phyloP scores from a whole-genome alignment of 352 stramenopile species.

The Phytophthora tentaculata region DNA sequence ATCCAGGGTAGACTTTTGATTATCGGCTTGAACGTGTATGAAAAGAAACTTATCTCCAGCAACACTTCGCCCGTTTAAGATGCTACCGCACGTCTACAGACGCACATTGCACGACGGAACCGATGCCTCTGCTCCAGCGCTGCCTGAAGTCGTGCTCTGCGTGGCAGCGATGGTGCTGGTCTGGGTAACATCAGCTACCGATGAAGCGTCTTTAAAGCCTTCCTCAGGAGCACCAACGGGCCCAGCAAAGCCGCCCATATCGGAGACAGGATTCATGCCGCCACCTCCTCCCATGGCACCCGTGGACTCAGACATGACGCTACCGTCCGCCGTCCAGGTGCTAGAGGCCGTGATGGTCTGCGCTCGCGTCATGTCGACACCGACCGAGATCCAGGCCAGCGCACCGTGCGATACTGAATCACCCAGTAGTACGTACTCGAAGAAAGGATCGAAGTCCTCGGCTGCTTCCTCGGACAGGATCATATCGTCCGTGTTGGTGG shows the following conservation, averaged over 20 bases:
- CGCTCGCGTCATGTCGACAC: constrained; percentile 34
- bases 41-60: too few relatives aligned
- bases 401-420: constrained; percentile 38
- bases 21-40: too few relatives aligned
- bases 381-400: constrained; percentile 48
- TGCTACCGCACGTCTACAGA: too few relatives aligned
- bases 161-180: too few relatives aligned
- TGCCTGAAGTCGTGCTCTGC: too few relatives aligned
- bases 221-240: constrained; percentile 12
- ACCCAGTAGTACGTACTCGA: constrained; percentile 45
- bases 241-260: constrained; percentile 14
- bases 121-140: too few relatives aligned
- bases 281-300: constrained; percentile 2
- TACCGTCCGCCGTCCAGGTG: constrained; percentile 20
- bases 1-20: too few relatives aligned
- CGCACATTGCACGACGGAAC: too few relatives aligned
- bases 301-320: constrained; percentile 28
- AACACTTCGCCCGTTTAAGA: too few relatives aligned
- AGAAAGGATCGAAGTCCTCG: constrained; percentile 41
- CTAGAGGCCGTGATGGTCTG: constrained; percentile 21
- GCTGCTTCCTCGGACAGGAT: constrained; percentile 37
- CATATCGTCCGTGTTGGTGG: constrained; percentile 33
- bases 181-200: too few relatives aligned
- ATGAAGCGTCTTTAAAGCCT: too few relatives aligned
- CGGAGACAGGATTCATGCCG: background rate